Evolutionary conservation across 2,329 filamentous ascomycete genomes (phyloP).

Genomic region (Botryotinia convoluta): DNA sequence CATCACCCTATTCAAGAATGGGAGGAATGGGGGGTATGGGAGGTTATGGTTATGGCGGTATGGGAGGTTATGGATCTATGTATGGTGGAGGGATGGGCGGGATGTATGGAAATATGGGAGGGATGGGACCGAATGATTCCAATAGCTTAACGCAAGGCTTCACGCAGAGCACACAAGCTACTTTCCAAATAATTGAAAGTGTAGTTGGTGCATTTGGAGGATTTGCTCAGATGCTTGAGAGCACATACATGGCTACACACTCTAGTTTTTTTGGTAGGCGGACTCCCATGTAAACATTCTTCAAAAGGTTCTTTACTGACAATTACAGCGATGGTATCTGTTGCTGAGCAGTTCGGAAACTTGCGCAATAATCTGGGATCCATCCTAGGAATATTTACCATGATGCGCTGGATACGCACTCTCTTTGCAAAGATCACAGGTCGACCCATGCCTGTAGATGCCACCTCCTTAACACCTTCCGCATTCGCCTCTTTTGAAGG

Average conservation of each 20-base stretch:
- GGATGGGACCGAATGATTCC: conserved; percentile 75
- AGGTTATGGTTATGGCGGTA: conserved; percentile 40
- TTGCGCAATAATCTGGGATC: conserved; percentile 90
- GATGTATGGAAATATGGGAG: conserved; percentile 45
- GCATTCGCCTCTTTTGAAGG: conserved; percentile 89
- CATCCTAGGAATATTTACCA: conserved; percentile 88
- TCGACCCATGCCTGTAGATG: conserved; percentile 82
- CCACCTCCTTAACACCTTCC: conserved; percentile 80
- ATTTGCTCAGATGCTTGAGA: conserved; percentile 98
- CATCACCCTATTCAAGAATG: conserved; percentile 35
- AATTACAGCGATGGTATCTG: conserved; percentile 84
- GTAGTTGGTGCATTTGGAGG: conserved; percentile 95
- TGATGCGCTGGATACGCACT: conserved; percentile 92
- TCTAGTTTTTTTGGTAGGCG: conserved; percentile 92
- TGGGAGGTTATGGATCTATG: conserved; percentile 44
- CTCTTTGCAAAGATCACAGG: conserved; percentile 90
- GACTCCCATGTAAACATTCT: not conserved
- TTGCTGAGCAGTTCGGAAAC: conserved; percentile 95
- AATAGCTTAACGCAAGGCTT: conserved; percentile 95
- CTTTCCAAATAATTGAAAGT: conserved; percentile 97
- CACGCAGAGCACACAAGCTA: conserved; percentile 90
- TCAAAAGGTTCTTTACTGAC: conserved; percentile 26
- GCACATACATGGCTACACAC: conserved; percentile 99
- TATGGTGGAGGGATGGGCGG: conserved; percentile 38
- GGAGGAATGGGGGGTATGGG: conserved; percentile 34